Evolutionary conservation across 176 grass and related monocot species (phyloP), one percentile per base, ranked within the genome.

Genomic region (Juncus inflexus): DNA sequence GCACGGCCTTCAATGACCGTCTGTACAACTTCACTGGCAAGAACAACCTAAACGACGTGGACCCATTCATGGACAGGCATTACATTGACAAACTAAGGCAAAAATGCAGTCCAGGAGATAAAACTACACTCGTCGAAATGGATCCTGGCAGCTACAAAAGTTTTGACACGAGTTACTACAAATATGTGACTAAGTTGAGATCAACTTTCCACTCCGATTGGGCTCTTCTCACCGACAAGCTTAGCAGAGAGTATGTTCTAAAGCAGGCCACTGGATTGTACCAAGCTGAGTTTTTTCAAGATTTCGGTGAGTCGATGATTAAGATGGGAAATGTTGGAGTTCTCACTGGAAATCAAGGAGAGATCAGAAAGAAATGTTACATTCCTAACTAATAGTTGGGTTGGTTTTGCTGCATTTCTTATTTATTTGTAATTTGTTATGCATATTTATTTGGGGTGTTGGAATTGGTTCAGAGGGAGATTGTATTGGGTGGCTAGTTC

Each of bases 21-120:
- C 64, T 91, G 53, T 90, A 88, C 79, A 96, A 96, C 82, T 99
- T 82, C 65, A 99, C 94, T 6, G 85, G 94, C 15, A 28, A 70
- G 40, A 83, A 75, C 57, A 90, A 74, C 70, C 42, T 59, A 37
- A 58, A 9, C 61, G 86, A 95, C 65, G 60, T 71, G 65, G 90
- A 95, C 65, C 83, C 72, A 3, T 66, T 81, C 59, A 58, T 90
- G 58, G 83, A 86, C 15, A 3, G 0, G 4, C 5, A 40, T 37
- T 90, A 90, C 83, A 90, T 86, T 52, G 67, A 28, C 6, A 16
- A 36, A 65, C 76, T 90, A 0, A 70, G 64, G 3, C 7, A 0
- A 12, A 90, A 80, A 54, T 90, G 87, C 53, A 13, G 73, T 61
- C 94, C 85, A 4, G 40, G 75, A 35, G 88, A 99, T 73, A 77